These are phyloP conservation scores for Exophiala mesophila DNA, from an alignment of 2,329 filamentous ascomycete species.

Conservation along the genomic window DNA sequence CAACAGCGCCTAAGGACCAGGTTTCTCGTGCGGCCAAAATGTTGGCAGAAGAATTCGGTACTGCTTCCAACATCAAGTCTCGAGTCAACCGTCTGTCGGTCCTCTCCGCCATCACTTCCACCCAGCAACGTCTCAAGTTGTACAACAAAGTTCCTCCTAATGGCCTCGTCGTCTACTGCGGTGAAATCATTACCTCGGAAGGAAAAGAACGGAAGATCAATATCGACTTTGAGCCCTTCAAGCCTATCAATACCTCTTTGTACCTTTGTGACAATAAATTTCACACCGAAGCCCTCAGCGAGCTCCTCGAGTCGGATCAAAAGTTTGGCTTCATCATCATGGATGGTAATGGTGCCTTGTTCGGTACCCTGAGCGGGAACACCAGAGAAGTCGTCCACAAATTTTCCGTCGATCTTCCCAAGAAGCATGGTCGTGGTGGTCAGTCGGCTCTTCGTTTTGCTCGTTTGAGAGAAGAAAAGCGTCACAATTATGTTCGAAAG, in stretches of 20 bases:
- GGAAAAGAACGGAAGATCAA: slow-evolving; percentile 99
- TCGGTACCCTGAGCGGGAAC: slow-evolving; percentile 94
- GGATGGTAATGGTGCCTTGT: slow-evolving; percentile 97
- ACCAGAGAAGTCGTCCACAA: slow-evolving; percentile 96
- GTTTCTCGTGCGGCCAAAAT: slow-evolving; percentile 95
- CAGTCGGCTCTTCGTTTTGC: slow-evolving; percentile 99
- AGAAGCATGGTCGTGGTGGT: slow-evolving; percentile 99
- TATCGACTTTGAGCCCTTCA: slow-evolving; percentile 99
- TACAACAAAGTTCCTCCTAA: slow-evolving; percentile 99
- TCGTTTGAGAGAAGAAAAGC: slow-evolving; percentile 98
- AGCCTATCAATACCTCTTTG: slow-evolving; percentile 98
- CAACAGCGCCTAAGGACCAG: slow-evolving; percentile 89
- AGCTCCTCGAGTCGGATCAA: slow-evolving; percentile 96
- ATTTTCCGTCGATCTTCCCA: slow-evolving; percentile 96
- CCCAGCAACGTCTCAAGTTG: slow-evolving; percentile 96
- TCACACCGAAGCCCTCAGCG: slow-evolving; percentile 93
- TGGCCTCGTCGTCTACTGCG: slow-evolving; percentile 96
- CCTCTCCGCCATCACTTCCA: slow-evolving; percentile 95
- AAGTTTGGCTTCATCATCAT: slow-evolving; percentile 99
- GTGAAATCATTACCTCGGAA: slow-evolving; percentile 98
- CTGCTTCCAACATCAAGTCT: slow-evolving; percentile 98
- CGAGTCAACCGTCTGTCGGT: slow-evolving; percentile 98
- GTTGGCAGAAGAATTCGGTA: slow-evolving; percentile 99
- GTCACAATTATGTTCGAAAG: slow-evolving; percentile 99
- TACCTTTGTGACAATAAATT: slow-evolving; percentile 99